Conservation (phyloP, 2,329 filamentous ascomycete genomes). For the Fusarium sp. region DNA sequence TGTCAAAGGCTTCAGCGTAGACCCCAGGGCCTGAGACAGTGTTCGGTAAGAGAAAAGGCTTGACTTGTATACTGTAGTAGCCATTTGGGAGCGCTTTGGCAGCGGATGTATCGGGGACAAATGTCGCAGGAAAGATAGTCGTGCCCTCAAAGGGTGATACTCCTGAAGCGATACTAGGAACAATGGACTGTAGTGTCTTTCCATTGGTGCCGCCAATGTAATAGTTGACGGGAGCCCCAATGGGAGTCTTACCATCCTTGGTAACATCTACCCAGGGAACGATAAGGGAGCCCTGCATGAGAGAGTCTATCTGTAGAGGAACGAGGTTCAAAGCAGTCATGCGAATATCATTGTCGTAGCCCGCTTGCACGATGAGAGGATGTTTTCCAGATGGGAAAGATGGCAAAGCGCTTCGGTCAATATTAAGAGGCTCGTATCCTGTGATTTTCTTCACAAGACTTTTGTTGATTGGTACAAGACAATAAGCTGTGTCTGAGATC, state of each 20-base stretch:
- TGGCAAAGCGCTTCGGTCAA: background rate
- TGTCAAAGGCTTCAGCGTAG: conserved; percentile 23
- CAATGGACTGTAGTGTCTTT: background rate
- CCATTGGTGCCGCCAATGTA: conserved; percentile 24
- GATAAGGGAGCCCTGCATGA: conserved; percentile 20
- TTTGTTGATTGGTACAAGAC: conserved; percentile 19
- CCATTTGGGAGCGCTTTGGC: conserved; percentile 6
- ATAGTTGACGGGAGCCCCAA: conserved; percentile 7
- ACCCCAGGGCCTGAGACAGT: conserved; percentile 17
- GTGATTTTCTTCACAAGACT: conserved; percentile 13
- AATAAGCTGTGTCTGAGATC: conserved; percentile 1
- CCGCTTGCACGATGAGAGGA: conserved; percentile 14
- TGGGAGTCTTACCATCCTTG: conserved; percentile 4
- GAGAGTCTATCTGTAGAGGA: conserved; percentile 5
- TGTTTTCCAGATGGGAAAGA: conserved; percentile 23
- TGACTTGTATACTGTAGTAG: conserved; percentile 3
- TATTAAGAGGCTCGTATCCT: conserved; percentile 8
- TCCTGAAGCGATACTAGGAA: conserved; percentile 3
- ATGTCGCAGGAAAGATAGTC: conserved; percentile 9
- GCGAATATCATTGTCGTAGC: conserved; percentile 17
- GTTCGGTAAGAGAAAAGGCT: conserved; percentile 21
- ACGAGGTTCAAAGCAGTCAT: conserved; percentile 25
- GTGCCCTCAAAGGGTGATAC: conserved; percentile 25
- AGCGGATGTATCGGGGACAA: conserved; percentile 1
- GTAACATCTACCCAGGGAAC: conserved; percentile 22